A percentile compares a stretch with the other conserved stretches of the same genome.
phyloP scores from a whole-genome alignment of 1,284 basidiomycete species.

The Malassezia sympodialis region DNA sequence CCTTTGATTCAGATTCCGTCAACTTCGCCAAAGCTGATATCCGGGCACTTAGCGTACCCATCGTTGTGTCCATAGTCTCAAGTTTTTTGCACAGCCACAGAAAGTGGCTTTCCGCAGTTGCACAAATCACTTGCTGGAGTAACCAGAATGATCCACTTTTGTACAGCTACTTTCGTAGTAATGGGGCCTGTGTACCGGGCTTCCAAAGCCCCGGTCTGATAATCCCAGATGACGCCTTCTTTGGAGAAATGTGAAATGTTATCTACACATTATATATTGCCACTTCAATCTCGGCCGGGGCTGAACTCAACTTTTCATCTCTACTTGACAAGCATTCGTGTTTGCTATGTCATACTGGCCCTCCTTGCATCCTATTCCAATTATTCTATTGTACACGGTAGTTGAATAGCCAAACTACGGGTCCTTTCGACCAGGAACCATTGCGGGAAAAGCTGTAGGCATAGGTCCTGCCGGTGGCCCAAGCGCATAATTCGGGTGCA shows the following conservation, averaged over 20 bases:
- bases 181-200: not conserved
- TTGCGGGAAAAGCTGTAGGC: conserved; percentile 9
- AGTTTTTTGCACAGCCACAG: not conserved
- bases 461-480: conserved; percentile 2
- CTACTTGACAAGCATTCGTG: not conserved
- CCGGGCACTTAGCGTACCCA: not conserved
- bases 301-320: not conserved
- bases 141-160: not conserved
- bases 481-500: conserved; percentile 25
- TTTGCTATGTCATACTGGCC: not conserved
- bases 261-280: not conserved
- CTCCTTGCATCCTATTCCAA: not conserved
- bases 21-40: conserved; percentile 7
- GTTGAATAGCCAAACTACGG: not conserved
- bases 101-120: not conserved
- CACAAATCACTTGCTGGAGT: not conserved
- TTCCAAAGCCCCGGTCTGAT: not conserved
- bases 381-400: not conserved
- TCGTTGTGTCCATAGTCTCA: not conserved
- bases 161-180: not conserved
- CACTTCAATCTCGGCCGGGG: not conserved
- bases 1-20: not conserved
- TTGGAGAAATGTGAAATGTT: not conserved
- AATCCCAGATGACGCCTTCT: not conserved
- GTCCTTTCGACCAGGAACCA: not conserved